A percentile compares a stretch with the other conserved stretches of the same genome.
Conservation (phyloP, 305 asterid species). For the Fraxinus angustifolia region DNA sequence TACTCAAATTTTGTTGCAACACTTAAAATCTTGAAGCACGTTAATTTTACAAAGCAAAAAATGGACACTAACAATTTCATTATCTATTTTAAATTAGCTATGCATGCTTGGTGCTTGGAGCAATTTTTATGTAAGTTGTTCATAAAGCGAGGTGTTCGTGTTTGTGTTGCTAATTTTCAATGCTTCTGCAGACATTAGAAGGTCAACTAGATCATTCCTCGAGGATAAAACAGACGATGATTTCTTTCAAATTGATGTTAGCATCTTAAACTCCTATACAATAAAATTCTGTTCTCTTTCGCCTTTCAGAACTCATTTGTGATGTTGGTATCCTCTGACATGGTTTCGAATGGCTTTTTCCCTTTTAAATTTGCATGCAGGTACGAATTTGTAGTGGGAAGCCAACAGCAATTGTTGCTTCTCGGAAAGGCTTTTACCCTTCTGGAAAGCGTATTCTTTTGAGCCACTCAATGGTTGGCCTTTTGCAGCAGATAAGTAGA, state of each 20-base stretch:
- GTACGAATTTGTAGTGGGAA: constrained; percentile 77
- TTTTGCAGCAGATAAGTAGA: constrained; percentile 75
- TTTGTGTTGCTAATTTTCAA: constrained; percentile 17
- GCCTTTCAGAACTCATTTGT: constrained; percentile 2
- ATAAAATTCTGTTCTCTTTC: constrained; percentile 6
- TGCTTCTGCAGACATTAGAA: constrained; percentile 65
- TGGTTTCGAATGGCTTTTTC: neutral
- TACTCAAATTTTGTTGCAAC: neutral
- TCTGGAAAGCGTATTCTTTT: constrained; percentile 61
- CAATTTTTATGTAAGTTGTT: constrained; percentile 10
- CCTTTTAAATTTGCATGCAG: constrained; percentile 31
- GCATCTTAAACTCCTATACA: constrained; percentile 28
- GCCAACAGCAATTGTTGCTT: constrained; percentile 78
- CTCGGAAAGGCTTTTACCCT: constrained; percentile 70
- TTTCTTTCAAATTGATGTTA: constrained; percentile 86
- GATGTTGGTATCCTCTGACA: neutral
- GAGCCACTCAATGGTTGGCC: constrained; percentile 67
- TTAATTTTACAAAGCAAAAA: neutral
- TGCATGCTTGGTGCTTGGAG: neutral
- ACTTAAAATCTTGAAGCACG: neutral
- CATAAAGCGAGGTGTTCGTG: neutral
- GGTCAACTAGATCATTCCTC: constrained; percentile 66
- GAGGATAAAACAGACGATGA: constrained; percentile 82
- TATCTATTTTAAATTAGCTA: neutral
- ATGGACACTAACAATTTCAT: neutral